Evolutionary conservation across 352 stramenopile genomes (phyloP).

Genomic region (Pythium plurisporium): DNA sequence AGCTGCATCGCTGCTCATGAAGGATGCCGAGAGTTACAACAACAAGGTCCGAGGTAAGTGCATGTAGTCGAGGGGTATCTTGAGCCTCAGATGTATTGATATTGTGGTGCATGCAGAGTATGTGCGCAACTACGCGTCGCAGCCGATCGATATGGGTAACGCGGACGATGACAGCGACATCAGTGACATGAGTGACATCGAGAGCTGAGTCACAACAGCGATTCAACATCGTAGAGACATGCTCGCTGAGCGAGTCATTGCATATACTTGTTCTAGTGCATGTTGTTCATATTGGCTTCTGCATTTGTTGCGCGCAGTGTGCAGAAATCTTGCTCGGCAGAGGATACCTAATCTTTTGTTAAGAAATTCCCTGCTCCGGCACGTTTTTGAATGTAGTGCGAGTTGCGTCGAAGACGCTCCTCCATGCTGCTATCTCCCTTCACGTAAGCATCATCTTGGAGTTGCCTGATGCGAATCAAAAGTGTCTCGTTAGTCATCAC

Average conservation of each 20-base stretch:
- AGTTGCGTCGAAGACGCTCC: slow-evolving; percentile 71
- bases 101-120: slow-evolving; percentile 45
- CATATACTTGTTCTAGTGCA: slow-evolving; percentile 15
- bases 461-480: slow-evolving; percentile 46
- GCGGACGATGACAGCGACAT: slow-evolving; percentile 75
- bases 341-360: slow-evolving; percentile 40
- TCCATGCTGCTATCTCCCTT: slow-evolving; percentile 57
- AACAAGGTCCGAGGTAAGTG: slow-evolving; percentile 87
- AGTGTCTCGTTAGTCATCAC: background rate
- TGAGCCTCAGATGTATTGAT: background rate
- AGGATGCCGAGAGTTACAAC: slow-evolving; percentile 84
- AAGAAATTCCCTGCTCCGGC: slow-evolving; percentile 79
- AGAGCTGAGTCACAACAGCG: too few relatives aligned
- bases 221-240: slow-evolving; percentile 11
- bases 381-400: slow-evolving; percentile 82
- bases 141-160: slow-evolving; percentile 69
- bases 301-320: too few relatives aligned
- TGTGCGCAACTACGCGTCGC: slow-evolving; percentile 70
- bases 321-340: background rate
- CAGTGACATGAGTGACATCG: slow-evolving; percentile 83
- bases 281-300: slow-evolving; percentile 22
- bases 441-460: slow-evolving; percentile 75
- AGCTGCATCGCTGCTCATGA: slow-evolving; percentile 86
- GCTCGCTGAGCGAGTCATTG: background rate
- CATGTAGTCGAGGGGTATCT: background rate